Evolutionary conservation across 176 grass and related monocot species (phyloP).

Genomic region (Secale cereale): DNA sequence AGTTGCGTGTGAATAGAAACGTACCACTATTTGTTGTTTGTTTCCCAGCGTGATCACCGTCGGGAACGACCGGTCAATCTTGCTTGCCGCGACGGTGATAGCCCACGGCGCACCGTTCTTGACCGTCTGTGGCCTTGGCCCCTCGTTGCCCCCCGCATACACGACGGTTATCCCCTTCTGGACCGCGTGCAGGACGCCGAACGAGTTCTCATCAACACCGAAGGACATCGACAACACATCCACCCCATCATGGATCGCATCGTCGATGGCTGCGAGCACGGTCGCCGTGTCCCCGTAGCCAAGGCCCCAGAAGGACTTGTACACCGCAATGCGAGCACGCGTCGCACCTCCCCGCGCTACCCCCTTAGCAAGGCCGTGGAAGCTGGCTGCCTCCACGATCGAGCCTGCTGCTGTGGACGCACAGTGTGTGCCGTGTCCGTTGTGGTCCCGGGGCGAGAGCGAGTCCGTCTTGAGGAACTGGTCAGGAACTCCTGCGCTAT

Average conservation of each 20-base stretch:
- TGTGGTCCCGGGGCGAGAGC: background rate
- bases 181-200: conserved; percentile 28
- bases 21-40: conserved; percentile 22
- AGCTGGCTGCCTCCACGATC: background rate
- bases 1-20: too few species aligned
- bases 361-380: background rate
- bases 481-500: too few species aligned
- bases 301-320: conserved; percentile 5
- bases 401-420: conserved; percentile 32
- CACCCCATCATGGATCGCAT: too few species aligned
- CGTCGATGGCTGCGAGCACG: conserved; percentile 30
- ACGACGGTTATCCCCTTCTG: conserved; percentile 33
- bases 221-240: too few species aligned
- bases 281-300: background rate
- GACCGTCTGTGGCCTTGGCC: background rate
- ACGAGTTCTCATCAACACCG: background rate
- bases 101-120: conserved; percentile 26
- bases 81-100: conserved; percentile 26
- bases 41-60: conserved; percentile 20
- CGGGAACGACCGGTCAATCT: conserved; percentile 26
- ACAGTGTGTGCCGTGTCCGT: conserved; percentile 21
- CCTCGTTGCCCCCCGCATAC: background rate
- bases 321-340: conserved; percentile 1
- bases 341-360: background rate
- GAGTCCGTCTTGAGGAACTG: background rate